Base-by-base conservation (phyloP, 73 alveolate genomes). In the Uronychia setigera region DNA sequence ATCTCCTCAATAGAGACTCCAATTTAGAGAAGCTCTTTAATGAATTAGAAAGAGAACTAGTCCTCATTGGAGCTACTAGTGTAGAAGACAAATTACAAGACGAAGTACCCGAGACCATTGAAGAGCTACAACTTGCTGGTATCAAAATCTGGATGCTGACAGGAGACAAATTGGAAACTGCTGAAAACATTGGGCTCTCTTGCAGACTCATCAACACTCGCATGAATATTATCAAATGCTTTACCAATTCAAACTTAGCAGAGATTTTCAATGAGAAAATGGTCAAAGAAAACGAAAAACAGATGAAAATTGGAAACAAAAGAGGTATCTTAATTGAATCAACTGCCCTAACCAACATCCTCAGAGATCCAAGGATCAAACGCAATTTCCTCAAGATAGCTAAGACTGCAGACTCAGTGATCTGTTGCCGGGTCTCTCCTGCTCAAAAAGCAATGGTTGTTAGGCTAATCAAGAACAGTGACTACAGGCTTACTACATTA, bases 61-160 rank as follows among this genome's bases (percentile, higher is more conserved):
- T 97, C 59, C 77, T 97, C 31, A 78, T 98, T 25, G 99, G 99
- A 33, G 98, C 99, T 0, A 97, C 99, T 0, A 95, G 97, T 28
- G 99, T 98, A 0, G 99, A 98, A 92, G 99, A 98, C 81, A 95
- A 95, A 90, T 90, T 98, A 35, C 95, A 98, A 92, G 98, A 96
- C 77, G 67, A 94, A 32, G 99, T 98, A 11, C 99, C 99, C 1
- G 98, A 97, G 84, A 96, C 99, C 26, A 94, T 98, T 78, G 91
- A 88, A 57, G 99, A 94, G 84, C 85, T 98, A 88, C 98, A 79
- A 77, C n/a, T 35, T n/a, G 97, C 99, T 9, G 97, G 97, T 32
- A 96, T 98, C 33, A 97, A 98, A 86, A 97, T 98, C 29, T 98
- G 99, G 99, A 98, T 97, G 98, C 92, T 98, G 19, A 98, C 99